Evolutionary conservation across 371 early-diverging fungal genomes (phyloP).

Genomic region (Zancudomyces culisetae): DNA sequence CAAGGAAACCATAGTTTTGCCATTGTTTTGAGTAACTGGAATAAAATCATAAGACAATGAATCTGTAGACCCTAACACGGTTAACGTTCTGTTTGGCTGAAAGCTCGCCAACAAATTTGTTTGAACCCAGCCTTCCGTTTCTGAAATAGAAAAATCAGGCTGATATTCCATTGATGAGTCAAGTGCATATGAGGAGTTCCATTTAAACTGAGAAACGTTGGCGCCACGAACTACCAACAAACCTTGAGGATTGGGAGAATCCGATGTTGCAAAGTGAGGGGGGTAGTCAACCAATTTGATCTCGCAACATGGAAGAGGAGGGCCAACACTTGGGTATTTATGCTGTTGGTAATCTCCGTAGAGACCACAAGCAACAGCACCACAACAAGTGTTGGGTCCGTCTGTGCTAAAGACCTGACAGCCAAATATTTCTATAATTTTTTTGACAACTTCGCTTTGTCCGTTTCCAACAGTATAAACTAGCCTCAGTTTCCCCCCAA

Average conservation of each 20-base stretch:
- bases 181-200: slow-evolving; percentile 17
- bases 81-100: not conserved
- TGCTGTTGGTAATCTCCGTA: slow-evolving; percentile 42
- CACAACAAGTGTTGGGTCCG: slow-evolving; percentile 20
- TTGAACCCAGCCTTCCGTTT: slow-evolving; percentile 1
- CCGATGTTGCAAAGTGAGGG: slow-evolving; percentile 33
- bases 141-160: not conserved
- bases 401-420: slow-evolving; percentile 34
- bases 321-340: slow-evolving; percentile 36
- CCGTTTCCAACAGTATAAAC: slow-evolving; percentile 27
- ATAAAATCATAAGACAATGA: not conserved
- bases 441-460: slow-evolving; percentile 9
- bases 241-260: slow-evolving; percentile 61
- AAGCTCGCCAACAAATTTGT: not conserved
- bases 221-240: slow-evolving; percentile 36
- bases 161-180: not conserved
- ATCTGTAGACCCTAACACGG: not conserved
- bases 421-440: slow-evolving; percentile 13
- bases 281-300: slow-evolving; percentile 49
- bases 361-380: slow-evolving; percentile 7
- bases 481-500: slow-evolving; percentile 71
- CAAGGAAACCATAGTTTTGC: not conserved
- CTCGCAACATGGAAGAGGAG: slow-evolving; percentile 53
- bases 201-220: slow-evolving; percentile 29
- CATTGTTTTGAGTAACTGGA: not conserved